Conservation (phyloP, 305 asterid genomes). For the Plantago rigida region DNA sequence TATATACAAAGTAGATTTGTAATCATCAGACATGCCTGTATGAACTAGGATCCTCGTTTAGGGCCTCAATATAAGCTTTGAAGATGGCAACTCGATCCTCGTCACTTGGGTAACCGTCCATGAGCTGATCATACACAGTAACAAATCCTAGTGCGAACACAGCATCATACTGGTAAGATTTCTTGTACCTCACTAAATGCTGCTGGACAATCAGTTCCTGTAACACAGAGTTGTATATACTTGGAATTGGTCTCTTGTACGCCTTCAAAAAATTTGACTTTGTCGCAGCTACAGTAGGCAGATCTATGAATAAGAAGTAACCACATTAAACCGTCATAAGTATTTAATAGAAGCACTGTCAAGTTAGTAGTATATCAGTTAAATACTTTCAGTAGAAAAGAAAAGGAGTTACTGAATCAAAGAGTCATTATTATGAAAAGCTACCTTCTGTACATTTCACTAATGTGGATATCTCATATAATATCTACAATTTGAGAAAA, state of each 20-base stretch:
- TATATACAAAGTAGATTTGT: neutral
- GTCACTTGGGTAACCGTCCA: constrained; percentile 87
- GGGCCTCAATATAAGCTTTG: constrained; percentile 68
- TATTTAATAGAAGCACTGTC: neutral
- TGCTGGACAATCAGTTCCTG: constrained; percentile 93
- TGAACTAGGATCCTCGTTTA: constrained; percentile 77
- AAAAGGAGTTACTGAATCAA: too few species aligned
- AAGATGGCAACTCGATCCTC: constrained; percentile 80
- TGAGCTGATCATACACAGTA: constrained; percentile 80
- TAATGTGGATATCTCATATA: too few species aligned
- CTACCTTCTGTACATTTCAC: too few species aligned
- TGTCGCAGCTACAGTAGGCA: constrained; percentile 80
- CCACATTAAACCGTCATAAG: neutral
- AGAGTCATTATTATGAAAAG: too few species aligned
- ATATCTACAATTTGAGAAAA: too few species aligned
- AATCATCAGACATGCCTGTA: constrained; percentile 48
- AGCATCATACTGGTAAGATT: constrained; percentile 73
- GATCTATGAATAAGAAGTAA: constrained; percentile 42
- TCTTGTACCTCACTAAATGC: constrained; percentile 82
- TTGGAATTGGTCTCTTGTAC: constrained; percentile 86
- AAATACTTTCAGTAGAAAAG: too few species aligned
- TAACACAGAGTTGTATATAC: constrained; percentile 72
- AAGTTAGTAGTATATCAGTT: too few species aligned
- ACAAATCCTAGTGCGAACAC: constrained; percentile 91
- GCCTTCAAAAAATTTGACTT: constrained; percentile 72